These are phyloP conservation scores for Daldinia eschscholtzii DNA, from an alignment of 2,329 filamentous ascomycete species.

Conservation along the genomic window DNA sequence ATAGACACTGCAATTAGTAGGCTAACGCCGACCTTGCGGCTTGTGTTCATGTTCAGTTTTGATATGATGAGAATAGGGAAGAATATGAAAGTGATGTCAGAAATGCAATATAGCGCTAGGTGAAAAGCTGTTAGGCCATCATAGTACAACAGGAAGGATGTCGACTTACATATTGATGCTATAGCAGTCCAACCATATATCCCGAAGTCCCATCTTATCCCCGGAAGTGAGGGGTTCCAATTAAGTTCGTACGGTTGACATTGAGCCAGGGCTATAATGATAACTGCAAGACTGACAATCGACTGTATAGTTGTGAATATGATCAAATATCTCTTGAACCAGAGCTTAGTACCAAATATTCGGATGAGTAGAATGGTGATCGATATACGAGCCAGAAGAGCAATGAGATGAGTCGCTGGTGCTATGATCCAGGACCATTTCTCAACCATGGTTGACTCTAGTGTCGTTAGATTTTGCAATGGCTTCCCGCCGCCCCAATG, in stretches of 20 bases:
- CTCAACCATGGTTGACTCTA: background rate
- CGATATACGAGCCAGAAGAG: background rate
- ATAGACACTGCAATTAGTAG: background rate
- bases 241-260: background rate
- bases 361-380: background rate
- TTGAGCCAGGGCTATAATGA: background rate
- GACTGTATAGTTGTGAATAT: background rate
- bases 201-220: background rate
- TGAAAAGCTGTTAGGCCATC: background rate
- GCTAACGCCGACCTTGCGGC: background rate
- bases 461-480: background rate
- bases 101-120: background rate
- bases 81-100: background rate
- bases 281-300: background rate
- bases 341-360: background rate
- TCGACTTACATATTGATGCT: background rate
- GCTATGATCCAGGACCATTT: constrained; percentile 2
- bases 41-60: background rate
- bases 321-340: background rate
- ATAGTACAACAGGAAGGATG: background rate
- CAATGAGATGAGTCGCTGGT: background rate
- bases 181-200: background rate
- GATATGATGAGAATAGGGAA: background rate
- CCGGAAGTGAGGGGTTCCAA: background rate
- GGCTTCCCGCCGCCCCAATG: background rate